Base-by-base conservation (phyloP, 202 grass and related monocot genomes). In the Digitaria exilis region DNA sequence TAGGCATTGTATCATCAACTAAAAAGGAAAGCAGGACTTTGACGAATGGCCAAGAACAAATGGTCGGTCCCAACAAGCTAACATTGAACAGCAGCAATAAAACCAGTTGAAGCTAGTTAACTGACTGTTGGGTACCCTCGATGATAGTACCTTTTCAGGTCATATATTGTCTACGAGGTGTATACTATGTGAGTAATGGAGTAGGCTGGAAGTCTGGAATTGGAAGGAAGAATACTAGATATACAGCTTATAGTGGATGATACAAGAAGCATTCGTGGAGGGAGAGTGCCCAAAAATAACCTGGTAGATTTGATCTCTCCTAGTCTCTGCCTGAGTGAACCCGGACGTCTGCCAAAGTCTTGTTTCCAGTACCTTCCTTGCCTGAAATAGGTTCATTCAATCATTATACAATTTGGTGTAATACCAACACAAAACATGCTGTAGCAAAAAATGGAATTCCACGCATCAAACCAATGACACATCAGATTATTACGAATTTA, bases 331-430 rank as follows among this genome's bases (percentile, higher is more conserved):
- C 68, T 18, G 43, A 49, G 48, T 22, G 54, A 57, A 57, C 21
- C 54, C 24, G 45, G 24, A 71, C 13, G 14, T 70, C 42, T 29
- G 67, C 42, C 13, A 70, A 29, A 25, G 67, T 70, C 67, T 70
- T 70, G 67, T 29, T 46, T 70, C 14, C n/a, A 44, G 41, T 6
- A 28, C 6, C 24, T 49, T 71, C 43, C 68, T 71, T 71, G 43
- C 42, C 68, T 71, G 44, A 71, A 71, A 48, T 16, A 71, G 43
- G 24, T 71, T 25, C 68, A 71, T 29, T 71, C 15, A 71, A 48
- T 71, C 35, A 71, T 49, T 10, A 28, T 57, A 29, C 2, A 10
- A 49, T 30, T 28, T 29, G 68, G 44, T 26, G 26, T 25, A 71
- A 30, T 30, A 71, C 68, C 17, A 30, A 71, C 68, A 49, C 42